A percentile compares a stretch with the other conserved stretches of the same genome.
Evolutionary conservation across 2,329 filamentous ascomycete genomes (phyloP).

Genomic region (Colletotrichum sp.): DNA sequence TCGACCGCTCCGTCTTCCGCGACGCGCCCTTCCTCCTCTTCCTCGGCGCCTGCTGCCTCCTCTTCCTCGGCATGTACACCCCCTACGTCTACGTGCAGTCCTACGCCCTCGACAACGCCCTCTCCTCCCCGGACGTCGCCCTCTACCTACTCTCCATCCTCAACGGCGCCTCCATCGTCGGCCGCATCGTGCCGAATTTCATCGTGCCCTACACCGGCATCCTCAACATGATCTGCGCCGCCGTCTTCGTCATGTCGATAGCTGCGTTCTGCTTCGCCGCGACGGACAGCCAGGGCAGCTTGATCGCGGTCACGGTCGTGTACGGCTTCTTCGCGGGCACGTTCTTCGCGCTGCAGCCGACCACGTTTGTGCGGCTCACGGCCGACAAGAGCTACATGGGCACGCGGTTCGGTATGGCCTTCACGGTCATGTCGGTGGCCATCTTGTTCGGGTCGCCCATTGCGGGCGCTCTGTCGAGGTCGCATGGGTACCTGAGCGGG

Average conservation of each 20-base stretch:
- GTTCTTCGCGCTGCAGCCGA: slow-evolving; percentile 41
- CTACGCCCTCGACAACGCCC: slow-evolving; percentile 43
- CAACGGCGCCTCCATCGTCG: slow-evolving; percentile 49
- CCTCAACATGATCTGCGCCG: slow-evolving; percentile 31
- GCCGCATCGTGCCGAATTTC: slow-evolving; percentile 45
- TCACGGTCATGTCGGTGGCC: slow-evolving; percentile 31
- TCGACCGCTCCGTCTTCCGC: slow-evolving; percentile 34
- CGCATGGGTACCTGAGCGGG: slow-evolving; percentile 14
- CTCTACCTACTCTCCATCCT: slow-evolving; percentile 48
- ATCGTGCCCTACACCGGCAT: slow-evolving; percentile 36
- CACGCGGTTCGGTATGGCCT: slow-evolving; percentile 44
- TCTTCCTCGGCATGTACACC: slow-evolving; percentile 51
- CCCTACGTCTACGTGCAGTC: slow-evolving; percentile 52
- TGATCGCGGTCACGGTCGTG: slow-evolving; percentile 17
- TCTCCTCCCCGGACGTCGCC: slow-evolving; percentile 27
- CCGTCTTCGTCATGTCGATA: slow-evolving; percentile 24
- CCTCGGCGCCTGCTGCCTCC: slow-evolving; percentile 37
- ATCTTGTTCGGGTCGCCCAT: slow-evolving; percentile 34
- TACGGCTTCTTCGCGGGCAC: slow-evolving; percentile 31
- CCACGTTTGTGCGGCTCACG: slow-evolving; percentile 36
- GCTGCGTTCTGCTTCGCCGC: neutral
- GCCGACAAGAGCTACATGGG: slow-evolving; percentile 36
- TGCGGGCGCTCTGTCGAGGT: slow-evolving; percentile 29
- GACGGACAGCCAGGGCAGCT: slow-evolving; percentile 4
- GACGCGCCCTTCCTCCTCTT: slow-evolving; percentile 44